phyloP scores from a whole-genome alignment of 2,329 filamentous ascomycete species.

The Aspergillus felis region DNA sequence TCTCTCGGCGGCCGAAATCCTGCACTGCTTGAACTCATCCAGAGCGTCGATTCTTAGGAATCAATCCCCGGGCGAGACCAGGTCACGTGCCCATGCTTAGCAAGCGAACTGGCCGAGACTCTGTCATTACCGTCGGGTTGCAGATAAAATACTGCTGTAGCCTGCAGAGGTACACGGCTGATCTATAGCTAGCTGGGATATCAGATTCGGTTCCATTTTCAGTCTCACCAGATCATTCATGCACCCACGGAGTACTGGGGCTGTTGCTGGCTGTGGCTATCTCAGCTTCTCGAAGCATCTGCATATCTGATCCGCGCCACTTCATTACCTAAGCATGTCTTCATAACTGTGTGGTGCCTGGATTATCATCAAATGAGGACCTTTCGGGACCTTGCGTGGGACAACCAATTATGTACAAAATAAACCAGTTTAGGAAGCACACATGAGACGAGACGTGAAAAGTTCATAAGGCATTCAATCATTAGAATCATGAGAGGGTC shows the following conservation, averaged over 20 bases:
- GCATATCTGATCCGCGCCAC: not conserved
- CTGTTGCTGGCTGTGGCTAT: no score
- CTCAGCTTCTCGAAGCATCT: not conserved
- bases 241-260: not conserved
- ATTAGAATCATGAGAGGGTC: slow-evolving; percentile 7
- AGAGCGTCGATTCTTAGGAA: slow-evolving; percentile 4
- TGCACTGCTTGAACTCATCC: not conserved
- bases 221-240: not conserved
- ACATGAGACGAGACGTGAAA: not conserved
- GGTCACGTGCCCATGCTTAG: slow-evolving; percentile 18
- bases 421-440: not conserved
- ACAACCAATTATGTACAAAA: not conserved
- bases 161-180: not conserved
- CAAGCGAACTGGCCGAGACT: slow-evolving; percentile 17
- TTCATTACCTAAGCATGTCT: no score
- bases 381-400: no score
- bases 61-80: slow-evolving; percentile 9
- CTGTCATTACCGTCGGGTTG: slow-evolving; percentile 1
- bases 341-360: no score
- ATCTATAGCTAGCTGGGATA: not conserved
- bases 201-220: not conserved
- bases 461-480: not conserved
- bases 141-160: not conserved
- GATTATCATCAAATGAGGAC: no score
- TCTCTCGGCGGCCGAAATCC: not conserved